Conservation (phyloP, 2,329 filamentous ascomycete genomes). For the Fusarium pseudoanthophilum region DNA sequence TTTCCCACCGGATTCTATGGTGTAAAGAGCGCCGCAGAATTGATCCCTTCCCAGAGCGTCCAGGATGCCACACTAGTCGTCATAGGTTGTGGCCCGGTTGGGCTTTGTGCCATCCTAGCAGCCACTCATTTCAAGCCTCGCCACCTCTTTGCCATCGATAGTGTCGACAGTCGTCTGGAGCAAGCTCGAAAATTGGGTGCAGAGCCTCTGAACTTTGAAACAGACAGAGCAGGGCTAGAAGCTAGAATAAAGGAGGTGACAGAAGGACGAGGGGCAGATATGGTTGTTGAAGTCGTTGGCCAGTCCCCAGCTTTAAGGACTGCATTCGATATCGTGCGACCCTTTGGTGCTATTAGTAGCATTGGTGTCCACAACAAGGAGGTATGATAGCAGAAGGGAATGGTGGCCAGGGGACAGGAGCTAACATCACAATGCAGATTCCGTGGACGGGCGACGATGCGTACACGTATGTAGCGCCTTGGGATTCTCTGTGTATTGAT, state of each 20-base stretch:
- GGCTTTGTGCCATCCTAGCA: constrained; percentile 83
- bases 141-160: constrained; percentile 82
- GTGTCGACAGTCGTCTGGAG: constrained; percentile 77
- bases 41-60: constrained; percentile 56
- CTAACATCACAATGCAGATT: constrained; percentile 58
- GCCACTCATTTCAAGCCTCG: constrained; percentile 80
- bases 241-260: constrained; percentile 79
- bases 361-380: constrained; percentile 81
- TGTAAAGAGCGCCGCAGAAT: constrained; percentile 78
- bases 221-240: constrained; percentile 71
- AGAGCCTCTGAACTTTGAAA: constrained; percentile 83
- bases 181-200: constrained; percentile 80
- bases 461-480: constrained; percentile 58
- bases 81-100: constrained; percentile 87
- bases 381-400: constrained; percentile 54
- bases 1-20: constrained; percentile 91
- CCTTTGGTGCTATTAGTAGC: constrained; percentile 78
- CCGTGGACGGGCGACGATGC: constrained; percentile 74
- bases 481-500: background rate
- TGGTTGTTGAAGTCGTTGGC: constrained; percentile 83
- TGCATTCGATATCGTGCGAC: constrained; percentile 76
- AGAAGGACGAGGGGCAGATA: constrained; percentile 83
- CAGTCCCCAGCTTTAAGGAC: constrained; percentile 74
- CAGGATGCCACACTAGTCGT: constrained; percentile 75
- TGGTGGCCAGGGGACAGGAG: background rate